phyloP scores from a whole-genome alignment of 768 basidiomycete species.

The Mycena haematopus region DNA sequence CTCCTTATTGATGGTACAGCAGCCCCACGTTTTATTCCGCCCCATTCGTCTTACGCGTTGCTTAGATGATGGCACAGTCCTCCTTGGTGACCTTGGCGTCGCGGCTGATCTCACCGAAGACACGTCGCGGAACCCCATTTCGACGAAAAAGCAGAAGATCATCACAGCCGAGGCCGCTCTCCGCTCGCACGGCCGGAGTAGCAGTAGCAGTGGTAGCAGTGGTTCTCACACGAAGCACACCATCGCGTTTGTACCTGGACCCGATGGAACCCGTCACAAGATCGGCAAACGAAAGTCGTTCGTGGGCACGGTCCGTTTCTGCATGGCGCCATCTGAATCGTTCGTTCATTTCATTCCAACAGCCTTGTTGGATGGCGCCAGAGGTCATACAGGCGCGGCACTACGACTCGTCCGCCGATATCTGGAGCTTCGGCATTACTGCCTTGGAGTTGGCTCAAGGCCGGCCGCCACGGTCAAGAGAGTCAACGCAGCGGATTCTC shows the following conservation, averaged over 20 bases:
- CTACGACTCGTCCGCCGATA: slow-evolving; percentile 89
- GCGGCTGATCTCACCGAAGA: slow-evolving; percentile 85
- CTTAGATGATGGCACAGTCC: slow-evolving; percentile 81
- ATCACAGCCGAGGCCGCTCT: slow-evolving; percentile 41
- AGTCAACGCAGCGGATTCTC: slow-evolving; percentile 75
- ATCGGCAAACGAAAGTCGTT: slow-evolving; percentile 89
- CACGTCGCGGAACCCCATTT: slow-evolving; percentile 41
- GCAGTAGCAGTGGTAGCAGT: slow-evolving; percentile 22
- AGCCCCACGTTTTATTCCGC: background rate
- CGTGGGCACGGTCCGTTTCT: slow-evolving; percentile 75
- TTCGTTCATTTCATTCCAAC: slow-evolving; percentile 1
- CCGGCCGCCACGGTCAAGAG: slow-evolving; percentile 82
- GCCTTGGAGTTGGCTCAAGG: slow-evolving; percentile 89
- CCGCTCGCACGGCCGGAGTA: slow-evolving; percentile 34
- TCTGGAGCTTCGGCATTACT: slow-evolving; percentile 98
- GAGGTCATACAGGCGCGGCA: slow-evolving; percentile 86
- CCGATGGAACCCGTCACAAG: slow-evolving; percentile 43
- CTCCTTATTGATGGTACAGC: slow-evolving; percentile 72
- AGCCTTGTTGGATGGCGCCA: slow-evolving; percentile 98
- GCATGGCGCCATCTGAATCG: background rate
- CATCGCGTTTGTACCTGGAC: slow-evolving; percentile 43
- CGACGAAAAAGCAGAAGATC: slow-evolving; percentile 37
- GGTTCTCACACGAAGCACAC: slow-evolving; percentile 34
- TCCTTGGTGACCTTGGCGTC: slow-evolving; percentile 92
- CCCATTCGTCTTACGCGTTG: background rate